phyloP scores from a whole-genome alignment of 1,284 basidiomycete species.

The Chiua sp. region DNA sequence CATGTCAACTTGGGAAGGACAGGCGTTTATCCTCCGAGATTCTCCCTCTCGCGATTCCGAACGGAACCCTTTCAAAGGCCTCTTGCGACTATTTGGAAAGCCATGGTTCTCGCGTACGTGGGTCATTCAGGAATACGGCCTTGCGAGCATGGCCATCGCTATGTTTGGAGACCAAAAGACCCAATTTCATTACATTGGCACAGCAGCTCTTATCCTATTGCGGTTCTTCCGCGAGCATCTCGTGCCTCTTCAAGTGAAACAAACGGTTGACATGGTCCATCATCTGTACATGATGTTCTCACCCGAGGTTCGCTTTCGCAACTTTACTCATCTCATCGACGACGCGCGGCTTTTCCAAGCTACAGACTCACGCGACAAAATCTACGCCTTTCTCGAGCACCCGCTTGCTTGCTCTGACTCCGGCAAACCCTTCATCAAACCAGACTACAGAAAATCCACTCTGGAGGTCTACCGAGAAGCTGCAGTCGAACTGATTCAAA shows the following conservation, averaged over 20 bases:
- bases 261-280: neutral
- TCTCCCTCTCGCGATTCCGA: neutral
- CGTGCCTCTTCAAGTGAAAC: constrained; percentile 2
- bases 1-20: neutral
- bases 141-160: neutral
- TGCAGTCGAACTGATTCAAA: neutral
- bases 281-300: constrained; percentile 3
- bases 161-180: constrained; percentile 2
- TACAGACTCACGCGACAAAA: constrained; percentile 14
- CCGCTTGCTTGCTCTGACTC: neutral
- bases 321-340: constrained; percentile 6
- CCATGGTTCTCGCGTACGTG: neutral
- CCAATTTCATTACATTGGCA: constrained; percentile 1
- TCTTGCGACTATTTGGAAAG: neutral
- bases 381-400: constrained; percentile 13
- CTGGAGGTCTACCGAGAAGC: constrained; percentile 6
- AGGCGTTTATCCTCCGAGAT: neutral
- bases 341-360: constrained; percentile 7
- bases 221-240: constrained; percentile 1
- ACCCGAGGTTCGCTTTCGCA: neutral
- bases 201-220: neutral
- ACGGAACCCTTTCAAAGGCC: neutral
- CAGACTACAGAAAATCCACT: constrained; percentile 7
- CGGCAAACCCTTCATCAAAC: neutral
- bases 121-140: constrained; percentile 1